Evolutionary conservation across 352 stramenopile genomes (phyloP), one percentile per base, ranked within the genome.

Genomic region (Globisporangium emineosum): DNA sequence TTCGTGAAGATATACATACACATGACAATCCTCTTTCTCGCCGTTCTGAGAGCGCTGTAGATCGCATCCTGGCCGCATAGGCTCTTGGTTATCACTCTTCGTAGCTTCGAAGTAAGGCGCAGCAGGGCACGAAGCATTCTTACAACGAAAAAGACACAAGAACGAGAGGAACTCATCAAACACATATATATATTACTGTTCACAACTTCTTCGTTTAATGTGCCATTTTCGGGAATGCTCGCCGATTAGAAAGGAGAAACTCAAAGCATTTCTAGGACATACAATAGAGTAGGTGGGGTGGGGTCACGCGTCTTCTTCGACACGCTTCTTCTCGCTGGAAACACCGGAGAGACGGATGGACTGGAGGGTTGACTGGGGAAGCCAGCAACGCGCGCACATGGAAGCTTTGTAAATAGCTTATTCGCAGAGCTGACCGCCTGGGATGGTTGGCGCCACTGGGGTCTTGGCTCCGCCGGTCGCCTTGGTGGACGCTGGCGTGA

Each of bases 341-440:
- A 19, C 50, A 8, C 8, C 21, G 21, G 27, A 27, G 19, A 37
- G 51, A 42, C 15, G 7, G 25, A 32, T 15, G 17, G 51, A 57
- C 51, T 35, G 50, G 6, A 3, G 15, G 23, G 3, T 3, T 30
- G 29, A 7, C 25, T 56, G 27, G 15, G 27, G 3, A 12, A 5
- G 43, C 12, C 42, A 50, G 42, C 40, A 15, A 43, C 3, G 9
- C 30, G 32, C 29, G 27, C 23, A 53, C 56, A 23, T 30, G 17
- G 2, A 32, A 32, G 29, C 29, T 32, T 32, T 32, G 29, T 8
- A 9, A 35, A 35, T 5, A 8, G 40, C 56, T 65, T 65, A 66
- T 37, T 66, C 61, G 61, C 61, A 66, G 37, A 66, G 61, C 61
- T 50, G 52, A 23, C 66, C 66, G 4, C 54, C 55, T n/a, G 60